Percentiles rank a stretch among this genome's conserved stretches.
phyloP scores from a whole-genome alignment of 1,284 basidiomycete genomes.

The Moesziomyces sp. region DNA sequence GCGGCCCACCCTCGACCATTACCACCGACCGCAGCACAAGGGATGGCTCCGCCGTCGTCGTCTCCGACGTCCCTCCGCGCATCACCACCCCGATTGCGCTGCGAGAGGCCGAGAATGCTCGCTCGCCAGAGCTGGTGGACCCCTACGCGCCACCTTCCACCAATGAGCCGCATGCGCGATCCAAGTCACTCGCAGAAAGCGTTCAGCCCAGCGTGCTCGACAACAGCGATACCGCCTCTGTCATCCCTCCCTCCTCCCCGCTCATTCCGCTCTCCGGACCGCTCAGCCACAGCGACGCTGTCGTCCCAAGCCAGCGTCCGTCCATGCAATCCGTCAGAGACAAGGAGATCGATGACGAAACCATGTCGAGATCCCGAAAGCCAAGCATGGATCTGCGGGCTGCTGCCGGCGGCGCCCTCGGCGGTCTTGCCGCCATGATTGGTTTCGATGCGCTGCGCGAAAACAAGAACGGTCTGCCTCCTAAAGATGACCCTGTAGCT shows the following conservation, averaged over 20 bases:
- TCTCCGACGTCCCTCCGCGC: slow-evolving; percentile 27
- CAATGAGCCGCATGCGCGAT: slow-evolving; percentile 18
- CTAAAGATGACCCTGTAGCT: slow-evolving; percentile 29
- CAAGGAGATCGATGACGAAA: slow-evolving; percentile 41
- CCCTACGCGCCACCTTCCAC: slow-evolving; percentile 14
- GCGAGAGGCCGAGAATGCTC: slow-evolving; percentile 44
- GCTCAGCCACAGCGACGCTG: slow-evolving; percentile 47
- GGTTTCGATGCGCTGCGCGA: slow-evolving; percentile 47
- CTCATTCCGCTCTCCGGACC: slow-evolving; percentile 49
- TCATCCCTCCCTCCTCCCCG: slow-evolving; percentile 38
- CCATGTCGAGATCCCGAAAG: slow-evolving; percentile 33
- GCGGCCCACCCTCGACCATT: slow-evolving; percentile 28
- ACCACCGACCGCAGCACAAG: slow-evolving; percentile 25
- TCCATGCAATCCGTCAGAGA: slow-evolving; percentile 45
- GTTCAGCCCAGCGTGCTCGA: slow-evolving; percentile 47
- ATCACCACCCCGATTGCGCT: slow-evolving; percentile 36
- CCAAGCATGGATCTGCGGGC: slow-evolving; percentile 43
- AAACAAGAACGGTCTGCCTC: slow-evolving; percentile 38
- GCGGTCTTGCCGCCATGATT: slow-evolving; percentile 49
- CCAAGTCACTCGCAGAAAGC: slow-evolving; percentile 44
- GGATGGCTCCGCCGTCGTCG: not conserved
- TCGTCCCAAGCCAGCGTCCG: slow-evolving; percentile 38
- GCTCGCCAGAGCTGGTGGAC: slow-evolving; percentile 45
- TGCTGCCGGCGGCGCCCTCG: slow-evolving; percentile 46
- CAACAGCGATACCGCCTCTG: slow-evolving; percentile 34